phyloP scores from a whole-genome alignment of 176 grass and related monocot genomes.

The Saccharum spontaneum region DNA sequence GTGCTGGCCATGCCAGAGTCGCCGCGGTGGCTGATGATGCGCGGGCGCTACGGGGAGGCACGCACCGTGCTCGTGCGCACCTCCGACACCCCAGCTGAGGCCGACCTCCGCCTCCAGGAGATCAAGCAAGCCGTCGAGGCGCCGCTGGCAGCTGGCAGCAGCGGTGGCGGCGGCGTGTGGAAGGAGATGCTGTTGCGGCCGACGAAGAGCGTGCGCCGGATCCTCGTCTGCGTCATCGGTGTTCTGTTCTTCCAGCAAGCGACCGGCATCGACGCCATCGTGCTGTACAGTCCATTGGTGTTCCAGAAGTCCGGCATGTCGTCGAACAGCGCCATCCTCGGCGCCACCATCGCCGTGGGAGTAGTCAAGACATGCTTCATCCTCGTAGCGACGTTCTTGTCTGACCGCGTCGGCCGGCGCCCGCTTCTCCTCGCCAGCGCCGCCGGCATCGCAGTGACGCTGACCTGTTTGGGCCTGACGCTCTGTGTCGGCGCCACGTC shows the following conservation, averaged over 20 bases:
- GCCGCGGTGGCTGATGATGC: slow-evolving; percentile 65
- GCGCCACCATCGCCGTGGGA: slow-evolving; percentile 44
- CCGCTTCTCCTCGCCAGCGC: slow-evolving; percentile 44
- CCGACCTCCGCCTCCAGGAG: background rate
- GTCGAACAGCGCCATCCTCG: slow-evolving; percentile 31
- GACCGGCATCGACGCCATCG: slow-evolving; percentile 32
- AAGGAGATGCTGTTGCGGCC: slow-evolving; percentile 11
- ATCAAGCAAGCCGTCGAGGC: background rate
- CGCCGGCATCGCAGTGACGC: slow-evolving; percentile 25
- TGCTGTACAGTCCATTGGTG: slow-evolving; percentile 43
- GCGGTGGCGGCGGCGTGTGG: background rate
- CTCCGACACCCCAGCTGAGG: background rate
- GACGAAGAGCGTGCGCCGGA: background rate
- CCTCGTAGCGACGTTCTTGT: slow-evolving; percentile 40
- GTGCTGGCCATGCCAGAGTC: slow-evolving; percentile 65
- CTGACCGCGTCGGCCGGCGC: slow-evolving; percentile 44
- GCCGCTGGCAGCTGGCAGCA: background rate
- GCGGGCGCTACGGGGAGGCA: slow-evolving; percentile 5
- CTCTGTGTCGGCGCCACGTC: background rate
- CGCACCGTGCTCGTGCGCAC: background rate
- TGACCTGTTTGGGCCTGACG: slow-evolving; percentile 6
- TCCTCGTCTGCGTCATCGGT: background rate
- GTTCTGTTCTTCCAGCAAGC: slow-evolving; percentile 41
- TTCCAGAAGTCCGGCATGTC: slow-evolving; percentile 30
- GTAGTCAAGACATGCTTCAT: slow-evolving; percentile 42